Conservation (phyloP, 169 alveolate genomes). For the Eimeria sp. region DNA sequence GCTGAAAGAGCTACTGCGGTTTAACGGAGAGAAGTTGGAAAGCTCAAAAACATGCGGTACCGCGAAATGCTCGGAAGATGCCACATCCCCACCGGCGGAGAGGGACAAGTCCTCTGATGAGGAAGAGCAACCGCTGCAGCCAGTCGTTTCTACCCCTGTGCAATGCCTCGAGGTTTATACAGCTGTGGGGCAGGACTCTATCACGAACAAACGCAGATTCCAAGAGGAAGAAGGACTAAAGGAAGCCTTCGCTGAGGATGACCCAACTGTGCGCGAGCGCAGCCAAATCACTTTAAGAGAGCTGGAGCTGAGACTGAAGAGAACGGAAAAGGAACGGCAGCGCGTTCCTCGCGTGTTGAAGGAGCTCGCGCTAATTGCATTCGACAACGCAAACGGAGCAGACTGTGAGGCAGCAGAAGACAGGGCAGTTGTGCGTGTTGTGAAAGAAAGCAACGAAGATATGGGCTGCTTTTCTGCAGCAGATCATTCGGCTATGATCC, state of each 20-base stretch:
- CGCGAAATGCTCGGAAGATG: background rate
- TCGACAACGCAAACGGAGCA: background rate
- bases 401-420: background rate
- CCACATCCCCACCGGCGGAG: background rate
- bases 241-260: slow-evolving; percentile 36
- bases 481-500: background rate
- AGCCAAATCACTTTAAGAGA: slow-evolving; percentile 35
- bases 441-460: background rate
- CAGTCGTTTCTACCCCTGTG: background rate
- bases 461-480: background rate
- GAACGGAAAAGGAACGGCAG: background rate
- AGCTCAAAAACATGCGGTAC: background rate
- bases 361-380: slow-evolving; percentile 3
- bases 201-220: background rate
- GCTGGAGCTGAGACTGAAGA: slow-evolving; percentile 27
- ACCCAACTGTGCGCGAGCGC: slow-evolving; percentile 69
- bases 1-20: background rate
- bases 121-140: background rate
- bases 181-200: slow-evolving; percentile 38
- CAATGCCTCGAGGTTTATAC: slow-evolving; percentile 46
- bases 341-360: slow-evolving; percentile 31
- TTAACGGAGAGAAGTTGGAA: background rate
- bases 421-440: slow-evolving; percentile 3
- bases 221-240: slow-evolving; percentile 22
- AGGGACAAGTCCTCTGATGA: background rate